A percentile compares a stretch with the other conserved stretches of the same genome.
Evolutionary conservation across 1,139 yeast species (phyloP).

Genomic region (Kluyveromyces sp.): DNA sequence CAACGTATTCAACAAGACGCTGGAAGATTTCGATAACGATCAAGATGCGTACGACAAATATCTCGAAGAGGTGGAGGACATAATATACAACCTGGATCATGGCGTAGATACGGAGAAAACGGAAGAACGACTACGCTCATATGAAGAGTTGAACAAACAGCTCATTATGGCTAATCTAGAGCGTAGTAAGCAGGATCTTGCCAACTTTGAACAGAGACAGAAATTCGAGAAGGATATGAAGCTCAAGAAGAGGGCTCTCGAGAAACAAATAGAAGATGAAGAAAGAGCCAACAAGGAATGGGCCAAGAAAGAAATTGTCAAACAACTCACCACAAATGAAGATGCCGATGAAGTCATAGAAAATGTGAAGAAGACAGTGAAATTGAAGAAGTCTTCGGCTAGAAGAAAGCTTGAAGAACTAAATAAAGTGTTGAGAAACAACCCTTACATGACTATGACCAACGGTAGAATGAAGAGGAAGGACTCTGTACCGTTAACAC

Average conservation of each 20-base stretch:
- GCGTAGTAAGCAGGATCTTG: constrained; percentile 60
- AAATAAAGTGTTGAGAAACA: constrained; percentile 37
- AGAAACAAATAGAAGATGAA: constrained; percentile 65
- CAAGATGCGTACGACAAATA: constrained; percentile 64
- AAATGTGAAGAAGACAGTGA: constrained; percentile 52
- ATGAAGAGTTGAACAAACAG: constrained; percentile 70
- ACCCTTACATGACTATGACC: constrained; percentile 28
- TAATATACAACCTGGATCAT: constrained; percentile 68
- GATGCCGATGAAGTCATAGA: constrained; percentile 46
- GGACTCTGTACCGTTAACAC: constrained; percentile 65
- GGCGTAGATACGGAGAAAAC: constrained; percentile 66
- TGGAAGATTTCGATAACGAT: constrained; percentile 59
- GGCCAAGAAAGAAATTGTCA: constrained; percentile 64
- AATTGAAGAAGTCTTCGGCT: constrained; percentile 54
- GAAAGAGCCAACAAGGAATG: constrained; percentile 52
- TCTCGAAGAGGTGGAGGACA: constrained; percentile 75
- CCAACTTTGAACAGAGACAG: constrained; percentile 45
- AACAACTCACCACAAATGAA: constrained; percentile 49
- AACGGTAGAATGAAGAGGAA: constrained; percentile 19
- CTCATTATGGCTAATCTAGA: constrained; percentile 70
- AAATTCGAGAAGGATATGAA: constrained; percentile 51
- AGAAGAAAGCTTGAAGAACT: constrained; percentile 62
- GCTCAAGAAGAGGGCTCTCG: constrained; percentile 55
- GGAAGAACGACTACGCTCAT: constrained; percentile 58
- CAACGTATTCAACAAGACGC: constrained; percentile 72